phyloP scores from a whole-genome alignment of 2,329 filamentous ascomycete species.

The Plectosphaerella plurivora region DNA sequence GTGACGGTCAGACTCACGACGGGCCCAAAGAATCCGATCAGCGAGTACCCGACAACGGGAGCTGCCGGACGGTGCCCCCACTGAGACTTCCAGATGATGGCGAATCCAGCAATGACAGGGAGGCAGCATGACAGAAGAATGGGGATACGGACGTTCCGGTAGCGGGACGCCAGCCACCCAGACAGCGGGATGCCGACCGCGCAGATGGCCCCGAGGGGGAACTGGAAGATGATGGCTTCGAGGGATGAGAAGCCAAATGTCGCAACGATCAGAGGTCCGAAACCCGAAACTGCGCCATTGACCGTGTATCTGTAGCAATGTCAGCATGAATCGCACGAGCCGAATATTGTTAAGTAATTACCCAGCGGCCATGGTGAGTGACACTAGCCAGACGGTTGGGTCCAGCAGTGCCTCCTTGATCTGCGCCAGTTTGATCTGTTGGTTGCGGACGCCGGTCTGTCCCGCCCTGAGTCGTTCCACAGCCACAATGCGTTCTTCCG shows the following conservation, averaged over 20 bases:
- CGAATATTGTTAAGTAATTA: too few species aligned
- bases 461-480: constrained; percentile 44
- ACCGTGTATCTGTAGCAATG: constrained; percentile 36
- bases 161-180: constrained; percentile 43
- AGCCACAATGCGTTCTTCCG: constrained; percentile 44
- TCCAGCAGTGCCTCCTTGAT: constrained; percentile 42
- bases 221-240: constrained; percentile 54
- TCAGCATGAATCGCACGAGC: not conserved
- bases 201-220: constrained; percentile 51
- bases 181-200: constrained; percentile 49
- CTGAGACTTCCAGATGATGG: constrained; percentile 52
- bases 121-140: constrained; percentile 49
- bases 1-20: constrained; percentile 36
- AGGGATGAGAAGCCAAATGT: constrained; percentile 48
- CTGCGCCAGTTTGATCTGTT: constrained; percentile 41
- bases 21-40: constrained; percentile 55
- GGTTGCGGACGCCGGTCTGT: constrained; percentile 43
- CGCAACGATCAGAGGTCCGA: constrained; percentile 49
- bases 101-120: constrained; percentile 55
- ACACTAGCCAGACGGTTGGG: constrained; percentile 46
- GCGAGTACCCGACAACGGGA: constrained; percentile 51
- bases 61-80: constrained; percentile 46
- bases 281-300: constrained; percentile 51
- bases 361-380: constrained; percentile 48
- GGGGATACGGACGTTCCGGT: constrained; percentile 49